These are phyloP conservation scores for Cryptosporidium parvum DNA, from an alignment of 169 alveolate species.

Conservation along the genomic window DNA sequence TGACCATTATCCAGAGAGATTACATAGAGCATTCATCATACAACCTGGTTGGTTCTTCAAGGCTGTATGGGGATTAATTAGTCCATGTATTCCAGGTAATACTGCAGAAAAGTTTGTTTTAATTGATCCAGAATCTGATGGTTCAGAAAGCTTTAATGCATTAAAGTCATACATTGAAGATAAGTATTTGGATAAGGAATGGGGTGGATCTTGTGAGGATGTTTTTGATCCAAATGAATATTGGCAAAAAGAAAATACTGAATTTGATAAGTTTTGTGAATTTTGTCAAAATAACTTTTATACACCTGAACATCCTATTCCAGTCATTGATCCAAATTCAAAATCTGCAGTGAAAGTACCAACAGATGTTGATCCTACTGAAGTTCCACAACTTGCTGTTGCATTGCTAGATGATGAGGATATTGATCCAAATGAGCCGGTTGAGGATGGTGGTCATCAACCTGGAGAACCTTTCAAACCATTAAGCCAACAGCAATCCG, in stretches of 20 bases:
- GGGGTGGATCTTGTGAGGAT: constrained; percentile 73
- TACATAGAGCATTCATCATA: constrained; percentile 58
- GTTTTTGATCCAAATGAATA: constrained; percentile 53
- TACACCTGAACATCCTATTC: constrained; percentile 39
- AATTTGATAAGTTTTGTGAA: constrained; percentile 48
- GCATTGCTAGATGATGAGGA: constrained; percentile 70
- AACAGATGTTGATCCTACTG: background rate
- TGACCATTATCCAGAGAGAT: constrained; percentile 73
- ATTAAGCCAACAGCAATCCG: constrained; percentile 42
- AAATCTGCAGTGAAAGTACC: background rate
- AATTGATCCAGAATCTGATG: constrained; percentile 70
- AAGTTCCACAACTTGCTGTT: constrained; percentile 40
- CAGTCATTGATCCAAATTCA: constrained; percentile 36
- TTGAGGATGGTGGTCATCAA: constrained; percentile 74
- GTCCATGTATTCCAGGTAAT: constrained; percentile 74
- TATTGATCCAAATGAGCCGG: constrained; percentile 69
- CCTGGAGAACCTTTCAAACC: constrained; percentile 67
- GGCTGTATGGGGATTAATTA: constrained; percentile 73
- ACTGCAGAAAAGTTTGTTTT: constrained; percentile 71
- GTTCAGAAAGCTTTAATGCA: constrained; percentile 31
- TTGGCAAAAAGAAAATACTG: constrained; percentile 59
- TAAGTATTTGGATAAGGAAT: constrained; percentile 57
- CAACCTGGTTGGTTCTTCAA: constrained; percentile 72
- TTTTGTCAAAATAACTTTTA: constrained; percentile 68
- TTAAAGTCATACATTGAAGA: constrained; percentile 12